Base-by-base conservation (phyloP, 2,329 filamentous ascomycete species). In the Curvularia eragrostidis region DNA sequence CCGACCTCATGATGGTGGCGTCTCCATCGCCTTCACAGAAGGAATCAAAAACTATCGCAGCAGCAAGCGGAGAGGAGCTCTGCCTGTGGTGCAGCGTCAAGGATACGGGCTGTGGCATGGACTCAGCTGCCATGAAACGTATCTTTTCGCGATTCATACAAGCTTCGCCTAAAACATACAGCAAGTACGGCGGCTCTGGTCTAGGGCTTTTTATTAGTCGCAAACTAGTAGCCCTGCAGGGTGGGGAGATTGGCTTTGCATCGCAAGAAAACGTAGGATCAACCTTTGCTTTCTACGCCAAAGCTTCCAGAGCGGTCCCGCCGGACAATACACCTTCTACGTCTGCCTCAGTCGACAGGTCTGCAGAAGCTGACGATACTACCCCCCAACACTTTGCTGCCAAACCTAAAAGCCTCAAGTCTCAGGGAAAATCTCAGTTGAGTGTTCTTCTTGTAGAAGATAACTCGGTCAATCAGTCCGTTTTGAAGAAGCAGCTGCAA, bases 401-500 rank as follows among this genome's bases (percentile, higher is more conserved):
- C 12, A 15, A 1, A 19, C 3, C 15, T 21, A 32, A 44, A 10
- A 23, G 15, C 13, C 4, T 26, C 8, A 26, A 48, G 15, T 26
- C 48, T 15, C 39, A 36, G 23, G 21, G 48, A 13, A 43, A 26
- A 13, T 13, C 19, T 9, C 48, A 56, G 32, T 9, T 42, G 15
- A 52, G 39, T 34, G 53, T 62, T 13, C 59, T 70, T 8, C 58
- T 70, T 21, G 71, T 74, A 1, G 71, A 74, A 57, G 72, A 74
- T 52, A 74, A 74, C 42, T 49, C 70, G 18, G 64, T 74, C 36
- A 74, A 74, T 18, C 72, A 74, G 42, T 64, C 63, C 15, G 66
- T 74, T 12, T 56, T 70, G 3, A 53, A 56, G 4, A 64, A 69
- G 26, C 68, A 70, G 15, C 61, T 74, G 13, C 54, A 58, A 18